A percentile compares a stretch with the other conserved stretches of the same genome.
These are phyloP conservation scores for Pestalotiopsis sp. DNA, from an alignment of 2,329 filamentous ascomycete genomes.

Conservation along the genomic window DNA sequence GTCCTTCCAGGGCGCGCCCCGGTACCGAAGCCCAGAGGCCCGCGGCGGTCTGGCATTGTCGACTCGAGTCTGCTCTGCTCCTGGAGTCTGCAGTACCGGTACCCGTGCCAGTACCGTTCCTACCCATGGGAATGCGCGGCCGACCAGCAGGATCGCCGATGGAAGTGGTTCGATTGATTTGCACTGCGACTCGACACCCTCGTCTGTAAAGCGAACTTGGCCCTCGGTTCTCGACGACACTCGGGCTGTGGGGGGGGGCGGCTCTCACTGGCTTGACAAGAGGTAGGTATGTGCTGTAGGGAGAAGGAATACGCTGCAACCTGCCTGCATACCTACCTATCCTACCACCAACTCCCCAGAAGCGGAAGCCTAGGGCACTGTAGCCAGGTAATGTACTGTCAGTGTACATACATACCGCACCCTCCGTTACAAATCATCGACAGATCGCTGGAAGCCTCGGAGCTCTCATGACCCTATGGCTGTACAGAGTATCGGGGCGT, in stretches of 20 bases:
- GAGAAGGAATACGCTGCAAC: neutral
- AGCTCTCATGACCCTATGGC: neutral
- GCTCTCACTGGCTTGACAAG: neutral
- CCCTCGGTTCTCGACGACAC: neutral
- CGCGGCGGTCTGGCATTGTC: no score
- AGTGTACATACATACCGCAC: neutral
- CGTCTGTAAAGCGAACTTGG: neutral
- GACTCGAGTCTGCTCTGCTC: no score
- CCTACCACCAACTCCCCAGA: no score
- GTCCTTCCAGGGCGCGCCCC: no score
- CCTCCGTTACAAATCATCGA: neutral
- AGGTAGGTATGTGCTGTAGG: neutral
- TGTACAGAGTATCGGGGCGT: neutral
- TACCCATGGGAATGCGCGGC: neutral
- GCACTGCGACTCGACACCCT: neutral
- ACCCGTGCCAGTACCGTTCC: no score
- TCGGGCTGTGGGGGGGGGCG: neutral
- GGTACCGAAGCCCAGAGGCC: no score
- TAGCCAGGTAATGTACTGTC: neutral
- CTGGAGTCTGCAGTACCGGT: no score
- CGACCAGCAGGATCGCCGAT: neutral
- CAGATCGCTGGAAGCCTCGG: neutral
- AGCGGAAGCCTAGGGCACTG: neutral
- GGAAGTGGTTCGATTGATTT: neutral
- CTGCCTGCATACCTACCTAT: neutral